Evolutionary conservation across 2,329 filamentous ascomycete species (phyloP).

Genomic region (Kalmusia sp.): DNA sequence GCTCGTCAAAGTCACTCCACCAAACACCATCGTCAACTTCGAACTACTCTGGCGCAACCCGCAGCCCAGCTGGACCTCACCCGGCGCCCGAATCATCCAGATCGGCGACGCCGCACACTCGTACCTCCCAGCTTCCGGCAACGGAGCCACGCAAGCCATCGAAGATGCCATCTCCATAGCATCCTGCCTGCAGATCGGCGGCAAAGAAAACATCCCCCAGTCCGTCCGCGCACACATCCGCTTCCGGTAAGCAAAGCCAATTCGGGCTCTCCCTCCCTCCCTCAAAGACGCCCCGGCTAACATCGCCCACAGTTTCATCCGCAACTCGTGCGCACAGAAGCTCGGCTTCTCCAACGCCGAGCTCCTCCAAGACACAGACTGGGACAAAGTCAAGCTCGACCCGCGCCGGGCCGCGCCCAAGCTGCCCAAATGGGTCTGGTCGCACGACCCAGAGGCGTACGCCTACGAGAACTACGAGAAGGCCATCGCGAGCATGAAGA

Average conservation of each 20-base stretch:
- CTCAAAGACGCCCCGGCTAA: neutral
- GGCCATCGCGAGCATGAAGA: slow-evolving; percentile 50
- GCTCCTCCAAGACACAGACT: slow-evolving; percentile 57
- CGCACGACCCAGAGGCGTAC: slow-evolving; percentile 54
- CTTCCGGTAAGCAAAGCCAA: slow-evolving; percentile 42
- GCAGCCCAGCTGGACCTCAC: slow-evolving; percentile 54
- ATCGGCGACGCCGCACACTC: slow-evolving; percentile 56
- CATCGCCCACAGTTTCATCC: slow-evolving; percentile 48
- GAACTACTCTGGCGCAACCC: slow-evolving; percentile 57
- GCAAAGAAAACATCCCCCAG: slow-evolving; percentile 47
- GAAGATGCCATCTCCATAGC: slow-evolving; percentile 56
- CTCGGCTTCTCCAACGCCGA: slow-evolving; percentile 56
- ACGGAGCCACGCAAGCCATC: slow-evolving; percentile 57
- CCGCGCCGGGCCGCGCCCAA: slow-evolving; percentile 53
- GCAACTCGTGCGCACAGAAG: slow-evolving; percentile 58
- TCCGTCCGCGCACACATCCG: slow-evolving; percentile 50
- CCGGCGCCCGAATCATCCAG: slow-evolving; percentile 51
- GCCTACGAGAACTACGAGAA: slow-evolving; percentile 53
- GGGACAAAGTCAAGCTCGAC: slow-evolving; percentile 56
- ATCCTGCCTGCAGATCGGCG: slow-evolving; percentile 54
- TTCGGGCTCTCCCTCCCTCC: too few relatives aligned
- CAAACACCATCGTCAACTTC: slow-evolving; percentile 58
- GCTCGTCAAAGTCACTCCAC: slow-evolving; percentile 52
- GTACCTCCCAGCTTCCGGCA: slow-evolving; percentile 54
- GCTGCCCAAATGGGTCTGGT: slow-evolving; percentile 56